Base-by-base conservation (phyloP, 2,329 filamentous ascomycete genomes). In the Microsporum ferrugineum region DNA sequence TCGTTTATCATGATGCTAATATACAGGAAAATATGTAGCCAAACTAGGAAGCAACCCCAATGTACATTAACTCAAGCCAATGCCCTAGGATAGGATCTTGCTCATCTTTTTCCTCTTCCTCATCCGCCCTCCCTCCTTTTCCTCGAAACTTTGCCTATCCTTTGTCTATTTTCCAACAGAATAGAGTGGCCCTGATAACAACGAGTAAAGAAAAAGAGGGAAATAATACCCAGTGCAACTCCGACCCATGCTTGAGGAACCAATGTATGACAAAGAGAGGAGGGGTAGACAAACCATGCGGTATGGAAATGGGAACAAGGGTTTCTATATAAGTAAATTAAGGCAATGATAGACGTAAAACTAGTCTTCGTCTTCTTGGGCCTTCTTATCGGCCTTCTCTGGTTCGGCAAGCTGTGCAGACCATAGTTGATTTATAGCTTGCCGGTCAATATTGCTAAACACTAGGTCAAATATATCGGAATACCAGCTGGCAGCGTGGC, bases 401-500 rank as follows among this genome's bases (percentile, higher is more conserved):
- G 81, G 77, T n/a, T 76, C 79, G 66, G 76, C 72, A 59, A 88
- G 72, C 66, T 84, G 78, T 68, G 83, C 78, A 66, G 87, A 86
- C 84, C 89, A 94, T 65, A 84, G 65, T 41, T 80, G 82, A 73
- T 88, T 94, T 64, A 88, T 90, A 63, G 83, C 76, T 47, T 87
- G 81, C 63, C 78, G 80, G 75, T 96, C 88, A 17, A 97, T 75
- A 65, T 88, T 79, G 41, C 89, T 85, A 79, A 99, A 99, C 67
- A 97, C 85, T 63, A 96, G 81, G 65, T 92, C 83, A 73, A 96
- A 97, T 58, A 99, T 89, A 66, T 99, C 91, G 5, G 82, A 82
- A 78, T 97, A 99, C 94, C 94, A 99, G 70, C 83, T 86, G 17
- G 92, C 92, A 0, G 94, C 88, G 67, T 87, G 88, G 69, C 95